Conservation (phyloP, 768 basidiomycete species). For the Amyloporia xantha region DNA sequence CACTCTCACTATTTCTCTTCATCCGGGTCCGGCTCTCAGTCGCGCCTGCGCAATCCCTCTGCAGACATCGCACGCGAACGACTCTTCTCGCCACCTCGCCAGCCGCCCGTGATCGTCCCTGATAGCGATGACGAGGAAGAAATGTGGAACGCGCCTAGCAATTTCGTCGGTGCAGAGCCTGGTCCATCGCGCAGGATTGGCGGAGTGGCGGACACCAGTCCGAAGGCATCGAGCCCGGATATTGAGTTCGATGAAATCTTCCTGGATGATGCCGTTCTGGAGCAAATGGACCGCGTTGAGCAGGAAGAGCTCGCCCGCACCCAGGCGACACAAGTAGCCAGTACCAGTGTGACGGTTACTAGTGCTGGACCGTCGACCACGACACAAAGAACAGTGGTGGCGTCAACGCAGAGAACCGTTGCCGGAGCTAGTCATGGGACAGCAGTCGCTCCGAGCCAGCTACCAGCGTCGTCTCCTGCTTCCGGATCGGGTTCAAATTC, state of each 20-base stretch:
- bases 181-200: not conserved
- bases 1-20: slow-evolving; percentile 17
- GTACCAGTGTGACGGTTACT: not conserved
- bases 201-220: not conserved
- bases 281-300: slow-evolving; percentile 32
- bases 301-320: slow-evolving; percentile 16
- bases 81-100: slow-evolving; percentile 18
- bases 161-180: not conserved
- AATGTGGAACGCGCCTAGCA: not conserved
- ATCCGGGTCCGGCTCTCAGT: not conserved
- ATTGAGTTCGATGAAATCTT: slow-evolving; percentile 14
- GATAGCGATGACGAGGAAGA: slow-evolving; percentile 26
- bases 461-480: not conserved
- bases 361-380: not conserved
- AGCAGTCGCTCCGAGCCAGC: not conserved
- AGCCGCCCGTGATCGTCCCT: slow-evolving; percentile 19
- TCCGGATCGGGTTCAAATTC: not conserved
- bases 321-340: not conserved
- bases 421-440: not conserved
- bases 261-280: slow-evolving; percentile 34
- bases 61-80: slow-evolving; percentile 29
- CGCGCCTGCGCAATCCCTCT: slow-evolving; percentile 8
- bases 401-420: not conserved
- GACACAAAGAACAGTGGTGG: not conserved
- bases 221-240: slow-evolving; percentile 2